phyloP scores from a whole-genome alignment of 1,139 yeast genomes.

The Yamadazyma dushanensis region DNA sequence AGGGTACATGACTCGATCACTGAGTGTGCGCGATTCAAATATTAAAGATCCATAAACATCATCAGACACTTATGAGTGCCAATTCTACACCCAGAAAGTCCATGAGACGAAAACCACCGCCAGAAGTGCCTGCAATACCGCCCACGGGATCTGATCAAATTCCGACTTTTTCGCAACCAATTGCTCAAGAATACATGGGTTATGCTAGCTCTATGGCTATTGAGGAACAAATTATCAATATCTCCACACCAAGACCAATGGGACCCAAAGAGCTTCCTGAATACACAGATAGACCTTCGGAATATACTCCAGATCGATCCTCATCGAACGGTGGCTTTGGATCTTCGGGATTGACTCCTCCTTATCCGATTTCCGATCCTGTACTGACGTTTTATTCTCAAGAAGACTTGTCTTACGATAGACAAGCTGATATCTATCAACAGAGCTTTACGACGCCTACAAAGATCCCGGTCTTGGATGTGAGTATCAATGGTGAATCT shows the following conservation, averaged over 20 bases:
- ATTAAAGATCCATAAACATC: neutral
- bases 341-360: constrained; percentile 8
- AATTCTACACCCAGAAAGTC: constrained; percentile 17
- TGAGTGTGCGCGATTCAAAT: too few species aligned
- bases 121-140: constrained; percentile 9
- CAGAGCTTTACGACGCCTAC: constrained; percentile 20
- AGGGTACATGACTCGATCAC: too few species aligned
- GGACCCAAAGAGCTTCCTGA: constrained; percentile 46
- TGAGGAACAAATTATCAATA: constrained; percentile 16
- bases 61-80: constrained; percentile 1
- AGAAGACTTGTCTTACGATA: constrained; percentile 3
- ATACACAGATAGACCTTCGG: constrained; percentile 15
- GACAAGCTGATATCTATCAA: constrained; percentile 15
- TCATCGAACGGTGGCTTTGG: neutral
- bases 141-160: neutral
- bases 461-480: constrained; percentile 18
- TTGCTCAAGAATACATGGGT: neutral
- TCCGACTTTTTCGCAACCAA: constrained; percentile 2
- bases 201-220: constrained; percentile 1
- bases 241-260: constrained; percentile 40
- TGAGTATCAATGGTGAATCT: neutral
- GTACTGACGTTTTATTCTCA: constrained; percentile 6
- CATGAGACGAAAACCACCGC: constrained; percentile 34
- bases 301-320: constrained; percentile 3
- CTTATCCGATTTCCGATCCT: constrained; percentile 19